Evolutionary conservation across 2,329 filamentous ascomycete species (phyloP).

Genomic region (Pestalotiopsis sp.): DNA sequence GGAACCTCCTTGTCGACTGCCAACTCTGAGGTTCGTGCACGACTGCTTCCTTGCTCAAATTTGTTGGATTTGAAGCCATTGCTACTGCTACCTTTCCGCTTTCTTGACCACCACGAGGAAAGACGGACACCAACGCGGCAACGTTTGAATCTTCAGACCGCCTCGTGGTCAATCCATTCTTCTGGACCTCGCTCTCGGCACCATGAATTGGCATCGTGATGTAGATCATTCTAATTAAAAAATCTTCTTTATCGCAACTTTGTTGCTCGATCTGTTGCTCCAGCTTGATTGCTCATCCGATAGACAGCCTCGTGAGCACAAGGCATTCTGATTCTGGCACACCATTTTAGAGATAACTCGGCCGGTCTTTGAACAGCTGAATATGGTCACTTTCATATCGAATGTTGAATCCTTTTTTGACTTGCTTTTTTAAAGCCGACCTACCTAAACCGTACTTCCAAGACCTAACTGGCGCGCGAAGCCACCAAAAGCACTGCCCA

Average conservation of each 20-base stretch:
- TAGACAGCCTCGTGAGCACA: too few relatives aligned
- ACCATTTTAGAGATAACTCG: too few relatives aligned
- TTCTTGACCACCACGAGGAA: background rate
- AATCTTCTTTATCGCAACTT: background rate
- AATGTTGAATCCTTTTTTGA: background rate
- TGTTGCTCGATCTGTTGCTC: too few relatives aligned
- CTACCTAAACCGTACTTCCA: background rate
- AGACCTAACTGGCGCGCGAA: background rate
- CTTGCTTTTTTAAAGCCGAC: background rate
- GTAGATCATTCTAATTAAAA: background rate
- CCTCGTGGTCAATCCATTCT: background rate
- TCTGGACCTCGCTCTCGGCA: background rate
- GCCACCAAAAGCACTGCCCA: background rate
- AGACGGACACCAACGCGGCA: background rate
- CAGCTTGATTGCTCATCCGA: too few relatives aligned
- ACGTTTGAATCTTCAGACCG: background rate
- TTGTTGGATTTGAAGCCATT: background rate
- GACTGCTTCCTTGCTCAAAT: background rate
- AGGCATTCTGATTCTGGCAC: too few relatives aligned
- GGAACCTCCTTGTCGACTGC: background rate
- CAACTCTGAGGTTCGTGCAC: background rate
- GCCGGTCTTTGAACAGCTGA: background rate
- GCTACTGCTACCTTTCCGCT: background rate
- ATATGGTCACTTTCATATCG: background rate
- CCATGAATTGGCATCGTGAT: background rate